Percentiles rank a stretch among this genome's conserved stretches.
Evolutionary conservation across 768 basidiomycete species (phyloP).

Genomic region (Lactarius pseudohatsudake): DNA sequence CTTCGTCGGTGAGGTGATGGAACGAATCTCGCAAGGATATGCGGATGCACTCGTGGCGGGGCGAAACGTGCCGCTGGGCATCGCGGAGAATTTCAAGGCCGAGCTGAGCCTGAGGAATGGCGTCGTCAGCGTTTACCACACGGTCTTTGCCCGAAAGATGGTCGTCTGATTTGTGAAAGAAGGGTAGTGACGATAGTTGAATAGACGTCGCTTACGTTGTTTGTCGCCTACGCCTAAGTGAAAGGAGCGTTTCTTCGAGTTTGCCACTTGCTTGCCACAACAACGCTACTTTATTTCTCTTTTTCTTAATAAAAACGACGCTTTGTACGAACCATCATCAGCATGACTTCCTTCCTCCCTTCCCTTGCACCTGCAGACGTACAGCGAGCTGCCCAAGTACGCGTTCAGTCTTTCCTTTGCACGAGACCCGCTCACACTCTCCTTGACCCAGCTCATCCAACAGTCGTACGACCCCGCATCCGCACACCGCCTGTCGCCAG

Average conservation of each 20-base stretch:
- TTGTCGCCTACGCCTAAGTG: neutral
- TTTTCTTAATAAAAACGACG: neutral
- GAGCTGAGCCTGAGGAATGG: conserved; percentile 17
- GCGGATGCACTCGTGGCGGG: conserved; percentile 21
- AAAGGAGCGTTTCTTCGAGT: neutral
- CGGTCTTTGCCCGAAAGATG: conserved; percentile 24
- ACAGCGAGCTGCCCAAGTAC: conserved; percentile 59
- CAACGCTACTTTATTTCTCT: neutral
- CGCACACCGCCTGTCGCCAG: conserved; percentile 48
- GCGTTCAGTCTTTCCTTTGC: conserved; percentile 29
- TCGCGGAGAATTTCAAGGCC: conserved; percentile 18
- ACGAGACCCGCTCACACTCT: neutral
- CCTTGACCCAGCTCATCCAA: conserved; percentile 57
- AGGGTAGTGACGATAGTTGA: neutral
- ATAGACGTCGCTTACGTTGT: neutral
- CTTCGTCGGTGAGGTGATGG: conserved; percentile 20
- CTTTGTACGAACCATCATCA: neutral
- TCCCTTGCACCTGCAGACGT: conserved; percentile 51
- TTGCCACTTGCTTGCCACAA: neutral
- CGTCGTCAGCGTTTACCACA: conserved; percentile 22
- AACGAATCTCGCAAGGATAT: conserved; percentile 5
- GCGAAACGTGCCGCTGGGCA: neutral
- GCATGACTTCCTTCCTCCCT: conserved; percentile 47
- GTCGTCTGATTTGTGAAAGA: neutral
- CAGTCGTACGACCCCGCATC: conserved; percentile 56